phyloP scores from a whole-genome alignment of 1,284 basidiomycete genomes.

The Trichosporon faecale region DNA sequence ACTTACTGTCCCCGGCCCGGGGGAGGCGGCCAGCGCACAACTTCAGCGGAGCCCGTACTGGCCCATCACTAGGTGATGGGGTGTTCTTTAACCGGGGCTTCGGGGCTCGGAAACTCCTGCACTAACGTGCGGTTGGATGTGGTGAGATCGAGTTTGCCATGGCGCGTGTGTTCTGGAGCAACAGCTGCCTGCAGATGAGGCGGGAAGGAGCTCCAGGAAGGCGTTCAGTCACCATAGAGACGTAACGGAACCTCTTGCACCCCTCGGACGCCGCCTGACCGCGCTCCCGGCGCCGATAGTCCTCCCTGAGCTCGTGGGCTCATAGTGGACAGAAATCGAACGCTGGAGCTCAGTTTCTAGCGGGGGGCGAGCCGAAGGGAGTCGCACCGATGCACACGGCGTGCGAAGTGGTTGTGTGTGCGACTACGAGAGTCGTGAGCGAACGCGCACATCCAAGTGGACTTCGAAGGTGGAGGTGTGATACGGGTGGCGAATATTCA shows the following conservation, averaged over 20 bases:
- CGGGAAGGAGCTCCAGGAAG: not conserved
- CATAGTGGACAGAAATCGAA: not conserved
- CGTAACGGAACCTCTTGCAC: not conserved
- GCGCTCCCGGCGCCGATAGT: not conserved
- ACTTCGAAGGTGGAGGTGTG: not conserved
- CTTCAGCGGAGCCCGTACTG: not conserved
- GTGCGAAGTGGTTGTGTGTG: not conserved
- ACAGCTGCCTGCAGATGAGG: not conserved
- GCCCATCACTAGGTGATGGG: no score
- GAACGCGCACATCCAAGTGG: not conserved
- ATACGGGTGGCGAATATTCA: not conserved
- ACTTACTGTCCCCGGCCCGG: slow-evolving; percentile 3
- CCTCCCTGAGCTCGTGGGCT: not conserved
- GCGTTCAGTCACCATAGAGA: not conserved
- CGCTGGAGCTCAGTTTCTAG: not conserved
- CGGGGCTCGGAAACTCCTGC: not conserved
- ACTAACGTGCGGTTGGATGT: not conserved
- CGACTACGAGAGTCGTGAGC: not conserved
- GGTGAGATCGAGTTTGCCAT: not conserved
- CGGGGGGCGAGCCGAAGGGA: not conserved
- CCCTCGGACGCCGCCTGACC: not conserved
- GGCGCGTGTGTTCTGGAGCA: not conserved
- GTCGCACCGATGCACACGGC: not conserved
- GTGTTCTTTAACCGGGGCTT: no score
- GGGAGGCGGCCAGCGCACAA: no score